Evolutionary conservation across 352 stramenopile species (phyloP), one percentile per base, ranked within the genome.

Genomic region (Globisporangium megalacanthum): DNA sequence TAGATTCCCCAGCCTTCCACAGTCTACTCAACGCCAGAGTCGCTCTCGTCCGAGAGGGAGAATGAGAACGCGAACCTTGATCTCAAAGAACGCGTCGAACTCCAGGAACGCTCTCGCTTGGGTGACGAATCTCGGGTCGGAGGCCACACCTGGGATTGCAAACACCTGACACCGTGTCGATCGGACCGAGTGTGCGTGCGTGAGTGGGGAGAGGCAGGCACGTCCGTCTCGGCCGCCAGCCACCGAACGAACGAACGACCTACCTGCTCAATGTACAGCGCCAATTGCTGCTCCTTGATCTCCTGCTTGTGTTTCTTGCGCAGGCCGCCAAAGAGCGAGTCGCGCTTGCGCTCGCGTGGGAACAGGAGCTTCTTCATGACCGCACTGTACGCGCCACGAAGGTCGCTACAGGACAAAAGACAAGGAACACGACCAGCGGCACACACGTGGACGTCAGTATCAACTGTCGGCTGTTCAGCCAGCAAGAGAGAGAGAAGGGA

Each of bases 31-130:
- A 19, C n/a, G 9, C 15, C 8, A 11, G 22, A 9, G 10, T 10
- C n/a, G 13, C 17, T 37, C 15, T 37, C 15, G 4, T 17, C 29
- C 25, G 20, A 36, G n/a, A 14, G 10, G 29, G 15, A 29, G 45
- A 19, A 5, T 54, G 25, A 29, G 25, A 29, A 29, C 25, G 25
- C 66, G 53, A 63, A 88, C 78, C 44, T 75, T 68, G 31, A 88
- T 79, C 50, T 86, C 77, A 42, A 90, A 89, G 64, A 86, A 90
- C 0, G 59, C 65, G 52, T 90, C 62, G 25, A 90, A 92, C 1
- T 66, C 73, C 11, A 92, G 61, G 41, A 90, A 90, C 7, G 62
- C 64, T 33, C 76, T 83, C 39, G 81, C 59, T 62, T 82, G 81
- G 35, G 50, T 51, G 4, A 79, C 56, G 36, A 83, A 54, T 4